A percentile compares a stretch with the other conserved stretches of the same genome.
These are phyloP conservation scores for Sarocladiaceae sp. DNA, from an alignment of 2,329 filamentous ascomycete genomes.

Conservation along the genomic window DNA sequence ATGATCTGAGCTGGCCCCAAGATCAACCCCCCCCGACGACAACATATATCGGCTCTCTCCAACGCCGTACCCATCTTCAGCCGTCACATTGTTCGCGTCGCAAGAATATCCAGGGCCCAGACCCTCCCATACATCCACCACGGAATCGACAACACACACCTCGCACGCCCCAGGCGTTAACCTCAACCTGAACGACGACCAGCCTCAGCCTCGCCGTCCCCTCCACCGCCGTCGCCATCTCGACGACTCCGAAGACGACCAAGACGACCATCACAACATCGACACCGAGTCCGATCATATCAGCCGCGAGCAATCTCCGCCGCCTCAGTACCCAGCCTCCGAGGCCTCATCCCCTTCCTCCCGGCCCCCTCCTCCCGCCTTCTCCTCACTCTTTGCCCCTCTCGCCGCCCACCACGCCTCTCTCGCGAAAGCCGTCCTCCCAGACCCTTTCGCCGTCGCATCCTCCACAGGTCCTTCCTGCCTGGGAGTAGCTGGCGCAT, in stretches of 20 bases:
- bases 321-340: constrained; percentile 53
- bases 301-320: constrained; percentile 40
- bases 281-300: constrained; percentile 16
- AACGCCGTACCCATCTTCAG: constrained; percentile 14
- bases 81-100: constrained; percentile 31
- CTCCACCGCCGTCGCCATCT: constrained; percentile 16
- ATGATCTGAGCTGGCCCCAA: background rate
- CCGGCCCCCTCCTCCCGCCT: constrained; percentile 52
- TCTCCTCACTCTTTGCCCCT: constrained; percentile 52
- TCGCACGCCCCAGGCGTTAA: constrained; percentile 10
- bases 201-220: constrained; percentile 16
- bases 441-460: constrained; percentile 18
- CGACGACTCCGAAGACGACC: constrained; percentile 17
- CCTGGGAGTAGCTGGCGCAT: constrained; percentile 10
- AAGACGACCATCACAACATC: constrained; percentile 14
- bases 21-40: background rate
- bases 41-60: background rate
- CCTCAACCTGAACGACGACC: constrained; percentile 21
- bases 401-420: constrained; percentile 4
- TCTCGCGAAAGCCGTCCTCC: constrained; percentile 2
- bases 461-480: constrained; percentile 17
- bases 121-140: constrained; percentile 6
- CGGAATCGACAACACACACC: background rate
- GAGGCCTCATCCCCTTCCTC: constrained; percentile 46
- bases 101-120: constrained; percentile 1